phyloP scores from a whole-genome alignment of 768 basidiomycete genomes.

The Lactarius psammicola region DNA sequence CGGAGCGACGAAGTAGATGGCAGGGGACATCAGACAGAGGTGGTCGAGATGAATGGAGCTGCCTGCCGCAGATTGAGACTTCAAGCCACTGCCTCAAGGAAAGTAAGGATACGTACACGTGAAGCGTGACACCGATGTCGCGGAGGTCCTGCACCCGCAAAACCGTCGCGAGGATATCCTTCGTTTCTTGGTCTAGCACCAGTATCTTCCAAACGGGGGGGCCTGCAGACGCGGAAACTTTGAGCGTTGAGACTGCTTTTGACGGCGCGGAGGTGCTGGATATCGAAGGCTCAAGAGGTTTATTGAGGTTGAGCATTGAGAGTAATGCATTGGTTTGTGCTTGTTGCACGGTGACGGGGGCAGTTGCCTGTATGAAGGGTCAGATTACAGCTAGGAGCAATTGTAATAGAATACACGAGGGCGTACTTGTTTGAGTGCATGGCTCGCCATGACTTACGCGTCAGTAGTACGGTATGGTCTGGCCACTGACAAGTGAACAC shows the following conservation, averaged over 20 bases:
- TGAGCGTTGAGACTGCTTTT: constrained; percentile 41
- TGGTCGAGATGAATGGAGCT: constrained; percentile 86
- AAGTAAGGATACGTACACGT: constrained; percentile 67
- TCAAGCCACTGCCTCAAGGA: constrained; percentile 7
- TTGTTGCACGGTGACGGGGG: constrained; percentile 72
- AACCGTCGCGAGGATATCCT: constrained; percentile 94
- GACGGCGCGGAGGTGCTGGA: constrained; percentile 39
- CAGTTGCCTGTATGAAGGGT: constrained; percentile 35
- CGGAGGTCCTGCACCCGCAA: constrained; percentile 94
- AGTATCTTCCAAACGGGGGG: constrained; percentile 96
- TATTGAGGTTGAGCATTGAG: constrained; percentile 83
- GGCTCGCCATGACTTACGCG: constrained; percentile 48
- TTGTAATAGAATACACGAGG: not conserved
- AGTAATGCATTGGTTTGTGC: constrained; percentile 85
- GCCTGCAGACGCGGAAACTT: constrained; percentile 51
- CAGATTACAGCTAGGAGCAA: not conserved
- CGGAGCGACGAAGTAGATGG: constrained; percentile 94
- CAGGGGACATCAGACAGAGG: constrained; percentile 92
- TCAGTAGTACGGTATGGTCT: not conserved
- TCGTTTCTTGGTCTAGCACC: constrained; percentile 91
- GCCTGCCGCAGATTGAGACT: constrained; percentile 48
- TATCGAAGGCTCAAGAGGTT: constrained; percentile 46
- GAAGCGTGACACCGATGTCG: constrained; percentile 95
- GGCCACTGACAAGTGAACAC: not conserved
- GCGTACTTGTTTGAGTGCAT: constrained; percentile 45